A percentile compares a stretch with the other conserved stretches of the same genome.
Conservation (phyloP, 345 rosid genomes). For the Eucalyptus cloeziana region DNA sequence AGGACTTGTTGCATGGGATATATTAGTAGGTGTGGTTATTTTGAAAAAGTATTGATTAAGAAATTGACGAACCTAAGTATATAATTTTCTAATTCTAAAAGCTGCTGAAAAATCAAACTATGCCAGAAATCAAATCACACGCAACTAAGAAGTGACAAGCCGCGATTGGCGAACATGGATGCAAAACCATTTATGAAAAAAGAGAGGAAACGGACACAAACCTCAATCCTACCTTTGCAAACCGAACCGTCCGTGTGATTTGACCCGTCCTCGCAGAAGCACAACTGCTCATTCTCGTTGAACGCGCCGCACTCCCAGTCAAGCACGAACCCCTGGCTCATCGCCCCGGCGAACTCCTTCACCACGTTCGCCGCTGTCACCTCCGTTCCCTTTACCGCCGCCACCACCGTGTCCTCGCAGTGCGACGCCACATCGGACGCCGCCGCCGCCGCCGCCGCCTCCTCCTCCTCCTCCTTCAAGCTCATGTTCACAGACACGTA, state of each 20-base stretch:
- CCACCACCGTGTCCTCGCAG: not conserved
- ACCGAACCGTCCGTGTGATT: too few relatives aligned
- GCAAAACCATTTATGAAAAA: not conserved
- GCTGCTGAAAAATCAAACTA: not conserved
- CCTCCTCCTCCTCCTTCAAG: too few relatives aligned
- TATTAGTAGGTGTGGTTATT: rapidly evolving
- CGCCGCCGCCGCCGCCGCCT: too few relatives aligned
- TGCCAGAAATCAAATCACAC: not conserved
- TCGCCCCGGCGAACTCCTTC: not conserved
- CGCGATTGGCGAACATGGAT: not conserved
- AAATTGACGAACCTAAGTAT: not conserved
- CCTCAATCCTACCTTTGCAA: not conserved
- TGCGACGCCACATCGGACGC: too few relatives aligned
- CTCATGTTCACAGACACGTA: not conserved
- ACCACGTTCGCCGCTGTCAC: not conserved
- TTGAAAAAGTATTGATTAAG: too few relatives aligned
- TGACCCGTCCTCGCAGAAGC: too few relatives aligned
- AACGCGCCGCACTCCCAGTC: not conserved
- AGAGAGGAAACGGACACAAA: not conserved
- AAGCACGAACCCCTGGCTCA: constrained; percentile 1
- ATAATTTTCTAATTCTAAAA: not conserved
- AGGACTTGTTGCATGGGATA: rapidly evolving
- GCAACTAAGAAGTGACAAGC: not conserved
- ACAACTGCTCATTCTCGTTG: too few relatives aligned
- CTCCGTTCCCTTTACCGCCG: not conserved